phyloP scores from a whole-genome alignment of 2,329 filamentous ascomycete genomes.

The Phialocephala sp. region DNA sequence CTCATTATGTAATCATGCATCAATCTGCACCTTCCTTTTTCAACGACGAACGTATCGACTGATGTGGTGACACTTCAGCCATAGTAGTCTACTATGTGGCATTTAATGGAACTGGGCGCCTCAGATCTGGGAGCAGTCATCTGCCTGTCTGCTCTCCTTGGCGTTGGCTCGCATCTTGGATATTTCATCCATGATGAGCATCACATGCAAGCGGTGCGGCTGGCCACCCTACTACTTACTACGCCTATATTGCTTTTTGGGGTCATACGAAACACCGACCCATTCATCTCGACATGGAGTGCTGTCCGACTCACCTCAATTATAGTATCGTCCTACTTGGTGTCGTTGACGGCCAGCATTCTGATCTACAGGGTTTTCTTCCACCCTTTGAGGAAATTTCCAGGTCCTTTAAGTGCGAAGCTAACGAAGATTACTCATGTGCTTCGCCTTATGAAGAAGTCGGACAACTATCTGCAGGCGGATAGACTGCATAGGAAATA shows the following conservation, averaged over 20 bases:
- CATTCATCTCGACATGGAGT: background rate
- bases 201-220: constrained; percentile 17
- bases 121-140: background rate
- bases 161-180: constrained; percentile 25
- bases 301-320: constrained; percentile 13
- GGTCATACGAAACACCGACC: background rate
- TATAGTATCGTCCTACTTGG: constrained; percentile 9
- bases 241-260: background rate
- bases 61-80: background rate
- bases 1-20: constrained; percentile 11
- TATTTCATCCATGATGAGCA: constrained; percentile 35
- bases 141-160: constrained; percentile 13
- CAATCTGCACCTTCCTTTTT: background rate
- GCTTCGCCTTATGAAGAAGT: constrained; percentile 1
- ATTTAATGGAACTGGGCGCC: background rate
- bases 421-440: constrained; percentile 33
- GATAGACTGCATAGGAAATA: constrained; percentile 31
- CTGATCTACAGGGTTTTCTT: constrained; percentile 59
- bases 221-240: background rate
- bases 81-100: background rate
- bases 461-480: constrained; percentile 22
- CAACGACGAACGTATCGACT: constrained; percentile 6
- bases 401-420: constrained; percentile 33
- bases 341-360: constrained; percentile 52
- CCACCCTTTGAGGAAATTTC: constrained; percentile 40